Evolutionary conservation across 306 rosid species (phyloP).

Genomic region (Prunus padus): DNA sequence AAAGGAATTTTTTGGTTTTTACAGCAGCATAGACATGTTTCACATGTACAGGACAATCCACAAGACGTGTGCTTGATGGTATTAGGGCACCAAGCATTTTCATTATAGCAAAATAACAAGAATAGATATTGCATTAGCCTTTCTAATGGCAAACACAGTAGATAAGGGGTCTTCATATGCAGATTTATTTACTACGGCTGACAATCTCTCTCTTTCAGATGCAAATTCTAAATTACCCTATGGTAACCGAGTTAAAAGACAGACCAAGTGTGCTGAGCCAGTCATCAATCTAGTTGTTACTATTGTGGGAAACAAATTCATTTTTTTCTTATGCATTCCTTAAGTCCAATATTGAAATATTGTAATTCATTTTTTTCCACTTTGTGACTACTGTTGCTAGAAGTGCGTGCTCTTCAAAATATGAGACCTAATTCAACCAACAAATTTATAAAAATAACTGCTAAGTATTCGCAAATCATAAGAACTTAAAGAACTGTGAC

Average conservation of each 20-base stretch:
- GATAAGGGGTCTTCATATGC: not conserved
- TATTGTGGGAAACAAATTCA: not conserved
- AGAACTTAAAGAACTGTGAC: not conserved
- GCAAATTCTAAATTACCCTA: not conserved
- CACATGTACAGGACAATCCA: not conserved
- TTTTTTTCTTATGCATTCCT: not conserved
- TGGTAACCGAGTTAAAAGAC: no score
- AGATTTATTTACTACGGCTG: not conserved
- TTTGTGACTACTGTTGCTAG: no score
- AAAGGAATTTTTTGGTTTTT: not conserved
- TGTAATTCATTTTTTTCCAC: not conserved
- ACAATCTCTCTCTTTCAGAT: not conserved
- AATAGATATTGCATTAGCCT: not conserved
- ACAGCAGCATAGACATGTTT: not conserved
- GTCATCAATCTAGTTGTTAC: not conserved
- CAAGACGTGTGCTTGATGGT: not conserved
- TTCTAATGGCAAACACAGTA: not conserved
- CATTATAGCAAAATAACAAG: not conserved
- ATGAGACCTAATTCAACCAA: not conserved
- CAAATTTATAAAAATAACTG: not conserved
- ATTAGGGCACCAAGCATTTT: not conserved
- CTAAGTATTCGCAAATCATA: not conserved
- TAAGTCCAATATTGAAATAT: not conserved
- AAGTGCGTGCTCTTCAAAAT: conserved; percentile 2
- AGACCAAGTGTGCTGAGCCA: no score